Percentiles rank a stretch among this genome's conserved stretches.
Evolutionary conservation across 169 alveolate genomes (phyloP).

Genomic region (Plasmodium cynomolgi): DNA sequence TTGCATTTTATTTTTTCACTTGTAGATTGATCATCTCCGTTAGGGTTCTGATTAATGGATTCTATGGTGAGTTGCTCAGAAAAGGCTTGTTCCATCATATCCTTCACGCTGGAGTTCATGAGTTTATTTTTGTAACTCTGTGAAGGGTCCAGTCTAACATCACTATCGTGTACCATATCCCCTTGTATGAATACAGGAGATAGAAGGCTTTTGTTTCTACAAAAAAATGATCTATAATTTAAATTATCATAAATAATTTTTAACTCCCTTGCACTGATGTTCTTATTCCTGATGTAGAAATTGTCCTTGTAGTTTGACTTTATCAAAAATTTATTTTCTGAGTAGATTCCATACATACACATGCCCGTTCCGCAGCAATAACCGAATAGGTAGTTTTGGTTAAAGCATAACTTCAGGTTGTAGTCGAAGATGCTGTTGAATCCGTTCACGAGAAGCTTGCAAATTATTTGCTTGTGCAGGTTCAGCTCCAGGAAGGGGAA

Average conservation of each 20-base stretch:
- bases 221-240: slow-evolving; percentile 62
- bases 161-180: slow-evolving; percentile 22
- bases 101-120: neutral
- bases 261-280: slow-evolving; percentile 10
- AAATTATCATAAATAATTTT: slow-evolving; percentile 61
- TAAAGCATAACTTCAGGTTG: slow-evolving; percentile 56
- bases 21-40: neutral
- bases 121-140: neutral
- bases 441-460: slow-evolving; percentile 69
- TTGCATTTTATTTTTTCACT: neutral
- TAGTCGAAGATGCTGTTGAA: slow-evolving; percentile 67
- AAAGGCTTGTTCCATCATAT: neutral
- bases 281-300: slow-evolving; percentile 40
- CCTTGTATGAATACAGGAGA: slow-evolving; percentile 56
- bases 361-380: slow-evolving; percentile 69
- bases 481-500: slow-evolving; percentile 74
- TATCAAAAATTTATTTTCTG: slow-evolving; percentile 56
- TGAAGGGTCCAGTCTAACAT: neutral
- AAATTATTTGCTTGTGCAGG: slow-evolving; percentile 73
- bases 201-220: slow-evolving; percentile 52
- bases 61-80: neutral
- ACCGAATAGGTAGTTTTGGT: slow-evolving; percentile 53
- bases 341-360: slow-evolving; percentile 50
- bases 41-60: neutral
- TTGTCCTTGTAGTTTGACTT: slow-evolving; percentile 71